These are phyloP conservation scores for Polychaeton citri DNA, from an alignment of 2,329 filamentous ascomycete genomes.

Conservation along the genomic window DNA sequence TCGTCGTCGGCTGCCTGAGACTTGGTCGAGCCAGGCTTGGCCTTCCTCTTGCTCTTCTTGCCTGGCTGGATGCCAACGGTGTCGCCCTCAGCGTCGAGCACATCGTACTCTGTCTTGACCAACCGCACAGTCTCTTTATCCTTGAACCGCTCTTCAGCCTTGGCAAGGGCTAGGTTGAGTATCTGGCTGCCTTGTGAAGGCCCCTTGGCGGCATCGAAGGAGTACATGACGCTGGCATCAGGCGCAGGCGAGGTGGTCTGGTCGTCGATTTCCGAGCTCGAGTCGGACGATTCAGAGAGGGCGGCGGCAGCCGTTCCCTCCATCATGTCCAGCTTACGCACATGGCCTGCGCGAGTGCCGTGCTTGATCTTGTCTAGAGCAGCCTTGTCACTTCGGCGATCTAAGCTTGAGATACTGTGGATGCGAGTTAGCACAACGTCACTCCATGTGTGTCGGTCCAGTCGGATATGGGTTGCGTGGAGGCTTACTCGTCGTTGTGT, in stretches of 20 bases:
- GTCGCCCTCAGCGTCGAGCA: constrained; percentile 28
- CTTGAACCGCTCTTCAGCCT: constrained; percentile 47
- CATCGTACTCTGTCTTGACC: constrained; percentile 47
- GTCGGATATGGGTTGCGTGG: too few relatives aligned
- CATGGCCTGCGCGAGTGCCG: background rate
- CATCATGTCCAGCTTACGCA: constrained; percentile 32
- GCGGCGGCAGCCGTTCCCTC: constrained; percentile 13
- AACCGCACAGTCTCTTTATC: constrained; percentile 47
- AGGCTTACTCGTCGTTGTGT: constrained; percentile 21
- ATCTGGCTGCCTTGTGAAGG: constrained; percentile 44
- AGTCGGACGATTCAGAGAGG: constrained; percentile 18
- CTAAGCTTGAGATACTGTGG: constrained; percentile 8
- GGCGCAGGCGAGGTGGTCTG: constrained; percentile 31
- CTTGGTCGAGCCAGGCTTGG: constrained; percentile 17
- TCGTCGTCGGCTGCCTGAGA: constrained; percentile 14
- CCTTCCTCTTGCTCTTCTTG: constrained; percentile 22
- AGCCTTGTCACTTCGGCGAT: constrained; percentile 15
- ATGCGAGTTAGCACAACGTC: too few relatives aligned
- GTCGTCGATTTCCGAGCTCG: constrained; percentile 30
- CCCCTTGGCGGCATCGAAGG: constrained; percentile 37
- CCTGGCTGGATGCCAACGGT: constrained; percentile 15
- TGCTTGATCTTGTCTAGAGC: constrained; percentile 14
- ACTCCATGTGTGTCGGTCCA: too few relatives aligned
- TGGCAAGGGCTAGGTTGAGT: constrained; percentile 41
- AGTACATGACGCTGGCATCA: constrained; percentile 39